These are phyloP conservation scores for Phytophthora melonis DNA, from an alignment of 352 stramenopile species.

Conservation along the genomic window DNA sequence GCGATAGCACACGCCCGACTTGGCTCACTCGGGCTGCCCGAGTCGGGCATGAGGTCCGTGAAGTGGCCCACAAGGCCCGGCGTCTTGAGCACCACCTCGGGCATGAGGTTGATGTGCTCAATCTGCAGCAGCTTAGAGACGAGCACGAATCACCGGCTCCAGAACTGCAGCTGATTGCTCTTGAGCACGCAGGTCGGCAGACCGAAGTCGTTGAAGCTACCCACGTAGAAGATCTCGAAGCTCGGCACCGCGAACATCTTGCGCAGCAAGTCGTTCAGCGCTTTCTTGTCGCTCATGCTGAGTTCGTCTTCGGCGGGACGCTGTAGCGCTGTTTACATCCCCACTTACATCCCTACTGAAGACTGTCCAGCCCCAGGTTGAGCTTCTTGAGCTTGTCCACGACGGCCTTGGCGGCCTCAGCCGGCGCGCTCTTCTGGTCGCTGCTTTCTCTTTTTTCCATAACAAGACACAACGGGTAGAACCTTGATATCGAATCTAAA, in stretches of 20 bases:
- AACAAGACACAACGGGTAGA: no score
- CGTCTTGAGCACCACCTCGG: constrained; percentile 97
- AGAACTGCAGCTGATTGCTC: constrained; percentile 96
- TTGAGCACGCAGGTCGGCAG: constrained; percentile 96
- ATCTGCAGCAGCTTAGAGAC: constrained; percentile 99
- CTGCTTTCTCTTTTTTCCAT: no score
- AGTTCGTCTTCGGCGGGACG: constrained; percentile 69
- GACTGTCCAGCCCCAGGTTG: no score
- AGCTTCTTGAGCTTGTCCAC: no score
- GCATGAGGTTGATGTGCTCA: constrained; percentile 99
- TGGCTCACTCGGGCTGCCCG: no score
- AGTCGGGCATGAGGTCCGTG: constrained; percentile 99
- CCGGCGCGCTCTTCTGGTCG: no score
- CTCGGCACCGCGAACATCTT: constrained; percentile 99
- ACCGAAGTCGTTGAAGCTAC: constrained; percentile 99
- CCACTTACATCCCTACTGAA: no score
- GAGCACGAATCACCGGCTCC: constrained; percentile 99
- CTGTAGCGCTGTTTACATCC: no score
- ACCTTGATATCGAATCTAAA: no score
- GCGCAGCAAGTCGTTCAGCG: no score
- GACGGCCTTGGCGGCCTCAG: no score
- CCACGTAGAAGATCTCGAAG: constrained; percentile 99
- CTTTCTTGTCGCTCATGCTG: constrained; percentile 85
- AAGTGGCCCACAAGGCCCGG: constrained; percentile 99
- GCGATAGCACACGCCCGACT: no score